Base-by-base conservation (phyloP, 2,329 filamentous ascomycete genomes). In the Metarhizium sp. region DNA sequence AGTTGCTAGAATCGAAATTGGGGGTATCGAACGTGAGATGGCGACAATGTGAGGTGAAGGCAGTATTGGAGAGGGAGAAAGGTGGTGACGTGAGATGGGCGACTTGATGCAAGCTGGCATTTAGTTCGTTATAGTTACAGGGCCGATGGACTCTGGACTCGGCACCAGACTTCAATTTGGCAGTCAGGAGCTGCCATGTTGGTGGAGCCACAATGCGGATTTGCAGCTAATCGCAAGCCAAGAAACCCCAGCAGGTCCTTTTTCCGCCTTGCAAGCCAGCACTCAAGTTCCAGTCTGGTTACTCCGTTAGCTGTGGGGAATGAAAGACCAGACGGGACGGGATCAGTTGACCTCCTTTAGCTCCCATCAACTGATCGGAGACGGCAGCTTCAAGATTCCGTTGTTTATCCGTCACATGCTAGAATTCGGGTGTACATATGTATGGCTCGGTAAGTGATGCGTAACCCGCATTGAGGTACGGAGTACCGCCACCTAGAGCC, bases 61-160 rank as follows among this genome's bases (percentile, higher is more conserved):
- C 18, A 8, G 43, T 6, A n/a, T 20, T 52, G 38, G 48, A 42
- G 20, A 42, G 54, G 50, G 50, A 50, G 43, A 50, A 29, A 51
- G 34, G 38, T 42, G 55, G 48, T 47, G 55, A 56, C 50, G 55
- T 48, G 54, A 20, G n/a, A 47, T 59, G 60, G 57, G 61, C 60
- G 48, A 14, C 25, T 48, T 56, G 52, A 54, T 51, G 57, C 56
- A 55, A 57, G 56, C 58, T 57, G 54, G 50, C 55, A 57, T 50
- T 53, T 53, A 51, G 5, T 5, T 14, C 13, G 38, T 16, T 30
- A 5, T 34, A 6, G 14, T 34, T 36, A 30, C 48, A 18, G 5
- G 32, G 14, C 11, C 48, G n/a, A 38, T 20, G 30, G 30, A 18
- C 42, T 25, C 25, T 25, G 25, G 25, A 25, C 3, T 25, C 25